Evolutionary conservation across 2,329 filamentous ascomycete genomes (phyloP).

Genomic region (Penicillium sp.): DNA sequence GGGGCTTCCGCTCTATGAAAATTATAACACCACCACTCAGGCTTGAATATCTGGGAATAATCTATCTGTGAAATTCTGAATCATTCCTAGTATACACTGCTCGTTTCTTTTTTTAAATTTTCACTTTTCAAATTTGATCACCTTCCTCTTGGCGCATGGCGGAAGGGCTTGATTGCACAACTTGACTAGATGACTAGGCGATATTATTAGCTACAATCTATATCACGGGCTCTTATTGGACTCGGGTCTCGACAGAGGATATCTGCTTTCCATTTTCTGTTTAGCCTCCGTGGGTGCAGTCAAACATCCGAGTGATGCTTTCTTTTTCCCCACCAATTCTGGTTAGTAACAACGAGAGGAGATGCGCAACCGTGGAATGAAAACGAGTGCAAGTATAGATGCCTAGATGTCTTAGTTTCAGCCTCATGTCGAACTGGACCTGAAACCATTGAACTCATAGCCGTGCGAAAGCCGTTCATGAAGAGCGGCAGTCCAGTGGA

Average conservation of each 20-base stretch:
- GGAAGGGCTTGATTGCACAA: not conserved
- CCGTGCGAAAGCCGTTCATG: not conserved
- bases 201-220: constrained; percentile 4
- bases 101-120: not conserved
- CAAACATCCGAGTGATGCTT: not conserved
- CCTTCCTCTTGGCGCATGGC: not conserved
- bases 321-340: not conserved
- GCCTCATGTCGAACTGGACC: not conserved
- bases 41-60: not conserved
- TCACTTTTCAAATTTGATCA: not conserved
- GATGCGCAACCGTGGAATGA: too few species aligned
- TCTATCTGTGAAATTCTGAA: not conserved
- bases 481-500: constrained; percentile 1
- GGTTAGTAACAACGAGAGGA: not conserved
- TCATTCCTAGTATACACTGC: not conserved
- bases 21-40: not conserved
- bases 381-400: too few species aligned
- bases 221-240: not conserved
- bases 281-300: not conserved
- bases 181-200: not conserved
- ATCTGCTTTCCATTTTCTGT: not conserved
- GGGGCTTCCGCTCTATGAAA: not conserved
- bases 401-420: not conserved
- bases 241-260: not conserved
- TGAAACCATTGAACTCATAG: not conserved